A percentile compares a stretch with the other conserved stretches of the same genome.
Evolutionary conservation across 805 yeast genomes (phyloP).

Genomic region (Starmera amethionina): DNA sequence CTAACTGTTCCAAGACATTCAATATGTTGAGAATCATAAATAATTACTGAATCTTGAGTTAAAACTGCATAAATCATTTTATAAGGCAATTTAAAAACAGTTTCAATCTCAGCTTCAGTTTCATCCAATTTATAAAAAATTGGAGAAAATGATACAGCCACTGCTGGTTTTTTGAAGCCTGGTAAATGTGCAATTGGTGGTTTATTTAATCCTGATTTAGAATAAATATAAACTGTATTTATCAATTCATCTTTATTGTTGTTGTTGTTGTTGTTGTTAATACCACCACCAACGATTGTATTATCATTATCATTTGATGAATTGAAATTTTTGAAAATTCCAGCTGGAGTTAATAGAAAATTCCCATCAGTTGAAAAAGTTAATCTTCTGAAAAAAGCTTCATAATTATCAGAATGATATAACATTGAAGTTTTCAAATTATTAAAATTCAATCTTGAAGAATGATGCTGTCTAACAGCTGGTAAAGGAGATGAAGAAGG

Average conservation of each 20-base stretch:
- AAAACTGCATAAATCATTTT: conserved; percentile 88
- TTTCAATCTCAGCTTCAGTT: neutral
- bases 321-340: conserved; percentile 36
- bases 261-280: conserved; percentile 5
- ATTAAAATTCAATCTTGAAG: conserved; percentile 18
- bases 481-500: conserved; percentile 28
- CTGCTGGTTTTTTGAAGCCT: conserved; percentile 73
- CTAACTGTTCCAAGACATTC: conserved; percentile 66
- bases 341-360: conserved; percentile 69
- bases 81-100: conserved; percentile 54
- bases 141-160: conserved; percentile 76
- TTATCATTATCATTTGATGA: conserved; percentile 2
- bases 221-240: conserved; percentile 74
- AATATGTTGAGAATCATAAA: conserved; percentile 69
- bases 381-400: conserved; percentile 82
- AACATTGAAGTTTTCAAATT: conserved; percentile 31
- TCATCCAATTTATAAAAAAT: conserved; percentile 35
- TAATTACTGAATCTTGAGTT: conserved; percentile 71
- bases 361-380: conserved; percentile 87
- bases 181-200: conserved; percentile 76
- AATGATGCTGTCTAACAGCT: conserved; percentile 25
- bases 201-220: conserved; percentile 55
- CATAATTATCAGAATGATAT: conserved; percentile 80
- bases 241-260: conserved; percentile 29
- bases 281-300: too few species aligned